Evolutionary conservation across 192 early-diverging fungal genomes (phyloP), one percentile per base, ranked within the genome.

Genomic region (Chytriomyces confervae): DNA sequence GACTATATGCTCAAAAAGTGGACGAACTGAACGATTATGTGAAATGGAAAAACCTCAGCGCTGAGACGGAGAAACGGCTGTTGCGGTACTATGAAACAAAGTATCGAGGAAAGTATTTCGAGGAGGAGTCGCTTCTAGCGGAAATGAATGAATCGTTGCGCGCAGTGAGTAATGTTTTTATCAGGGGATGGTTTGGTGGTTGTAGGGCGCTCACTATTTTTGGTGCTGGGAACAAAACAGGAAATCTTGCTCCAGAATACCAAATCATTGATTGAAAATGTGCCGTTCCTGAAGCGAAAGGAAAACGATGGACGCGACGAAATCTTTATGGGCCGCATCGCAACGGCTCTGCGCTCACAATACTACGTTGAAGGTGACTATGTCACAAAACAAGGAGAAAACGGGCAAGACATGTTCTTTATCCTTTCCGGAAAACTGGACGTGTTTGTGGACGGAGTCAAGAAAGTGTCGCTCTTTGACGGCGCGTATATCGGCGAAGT

Each of bases 211-310:
- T 1, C 13, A 16, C 16, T 29, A 36, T 5, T 43, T 8, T 51
- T 71, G 9, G 45, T 57, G 5, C 8, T 23, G 1, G 3, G 0
- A 11, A 64, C 3, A 67, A 18, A 10, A 10, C 47, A 80, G 83
- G 80, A 81, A 61, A 81, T 81, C 64, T 53, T 80, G 50, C 27
- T 81, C 8, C 77, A 81, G 6, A 81, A 81, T 36, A 68, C 57
- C 18, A 9, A 72, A 79, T 23, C 43, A 0, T 46, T 81, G 13
- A 65, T 81, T 36, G 66, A 77, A 47, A 29, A 78, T 5, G 80
- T 81, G 23, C 80, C 80, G 61, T 81, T 81, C 60, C 50, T 81
- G 0, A 4, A 80, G 20, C 7, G 80, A 29, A 7, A 81, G 0
- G 61, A 48, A 51, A 51, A 51, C 36, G 80, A 81, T 49, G 80